Conservation (phyloP, 1,139 yeast genomes). For the Keqinozyma sinolaborantium region DNA sequence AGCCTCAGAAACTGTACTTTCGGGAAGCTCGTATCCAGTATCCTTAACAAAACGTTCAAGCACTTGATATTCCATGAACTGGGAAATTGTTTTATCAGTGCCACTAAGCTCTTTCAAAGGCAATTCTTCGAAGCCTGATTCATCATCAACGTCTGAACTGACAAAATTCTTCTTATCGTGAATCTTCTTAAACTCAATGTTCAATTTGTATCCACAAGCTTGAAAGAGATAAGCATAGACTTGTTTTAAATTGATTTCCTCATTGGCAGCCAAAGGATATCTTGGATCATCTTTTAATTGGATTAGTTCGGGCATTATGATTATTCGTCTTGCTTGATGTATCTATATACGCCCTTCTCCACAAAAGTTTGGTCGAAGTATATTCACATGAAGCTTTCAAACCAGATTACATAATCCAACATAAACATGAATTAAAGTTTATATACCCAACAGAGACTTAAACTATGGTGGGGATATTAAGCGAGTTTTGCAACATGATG, state of each 20-base stretch:
- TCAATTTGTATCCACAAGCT: constrained; percentile 57
- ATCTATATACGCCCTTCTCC: too few relatives aligned
- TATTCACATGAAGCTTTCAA: too few relatives aligned
- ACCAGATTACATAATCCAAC: too few relatives aligned
- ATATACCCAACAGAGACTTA: too few relatives aligned
- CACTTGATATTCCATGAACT: constrained; percentile 1
- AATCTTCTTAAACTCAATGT: constrained; percentile 19
- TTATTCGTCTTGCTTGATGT: too few relatives aligned
- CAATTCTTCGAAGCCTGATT: constrained; percentile 4
- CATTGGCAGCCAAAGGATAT: too few relatives aligned
- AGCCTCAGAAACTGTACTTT: constrained; percentile 3
- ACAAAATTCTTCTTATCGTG: constrained; percentile 8
- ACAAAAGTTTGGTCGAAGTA: too few relatives aligned
- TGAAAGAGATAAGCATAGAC: constrained; percentile 67
- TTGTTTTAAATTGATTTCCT: constrained; percentile 64
- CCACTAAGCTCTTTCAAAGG: constrained; percentile 6
- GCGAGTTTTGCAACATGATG: too few relatives aligned
- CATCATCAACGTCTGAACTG: constrained; percentile 9
- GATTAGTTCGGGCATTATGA: too few relatives aligned
- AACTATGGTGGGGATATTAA: too few relatives aligned
- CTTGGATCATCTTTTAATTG: too few relatives aligned
- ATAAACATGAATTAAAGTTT: too few relatives aligned
- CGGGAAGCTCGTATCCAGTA: constrained; percentile 3
- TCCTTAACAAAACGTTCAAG: constrained; percentile 3
- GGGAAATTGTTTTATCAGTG: constrained; percentile 8